Base-by-base conservation (phyloP, 2,329 filamentous ascomycete genomes). In the Penicillium griseofulvum region DNA sequence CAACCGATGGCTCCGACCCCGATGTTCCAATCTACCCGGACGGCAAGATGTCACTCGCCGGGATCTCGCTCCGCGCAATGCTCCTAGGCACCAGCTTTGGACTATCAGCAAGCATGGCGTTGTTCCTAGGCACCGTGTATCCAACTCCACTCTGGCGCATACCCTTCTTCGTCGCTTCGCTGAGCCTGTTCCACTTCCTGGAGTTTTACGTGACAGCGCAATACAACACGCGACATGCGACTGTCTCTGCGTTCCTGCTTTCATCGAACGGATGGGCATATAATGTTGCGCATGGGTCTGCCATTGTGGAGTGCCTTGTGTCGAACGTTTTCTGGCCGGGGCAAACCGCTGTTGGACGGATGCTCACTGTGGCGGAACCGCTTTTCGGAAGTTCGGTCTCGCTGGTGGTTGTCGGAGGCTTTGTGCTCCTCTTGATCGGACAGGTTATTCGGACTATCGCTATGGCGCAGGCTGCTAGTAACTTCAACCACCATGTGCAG, bases 181-280 rank as follows among this genome's bases (percentile, higher is more conserved):
- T 97, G 45, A 83, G 87, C 26, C 65, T 88, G 29, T 97, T 97
- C 77, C 94, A 99, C 79, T 97, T 96, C 76, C 86, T 97, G 73
- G 94, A 99, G 76, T 99, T 92, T 80, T 96, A 87, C 81, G 90
- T 87, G 31, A 97, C 93, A 0, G 92, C 93, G 9, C 79, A 81
- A 52, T 90, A 89, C 76, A 97, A 97, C 74, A 90, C 90, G 0
- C 80, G 82, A 16, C 81, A 85, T 49, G 90, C 90, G 19, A 83
- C 81, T 24, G 79, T 92, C 19, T 83, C 83, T 50, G 88, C 90
- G 34, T 99, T 95, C 72, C 83, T 99, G 14, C 81, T 97, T 34
- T 87, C 86, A 36, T 85, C 85, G 47, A 99, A 99, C 73, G 94
- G 94, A 72, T 84, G 83, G 41, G 85, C 85, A 6, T 97, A 97